These are phyloP conservation scores for Candida labiduridarum DNA, from an alignment of 1,139 yeast species.

Conservation along the genomic window DNA sequence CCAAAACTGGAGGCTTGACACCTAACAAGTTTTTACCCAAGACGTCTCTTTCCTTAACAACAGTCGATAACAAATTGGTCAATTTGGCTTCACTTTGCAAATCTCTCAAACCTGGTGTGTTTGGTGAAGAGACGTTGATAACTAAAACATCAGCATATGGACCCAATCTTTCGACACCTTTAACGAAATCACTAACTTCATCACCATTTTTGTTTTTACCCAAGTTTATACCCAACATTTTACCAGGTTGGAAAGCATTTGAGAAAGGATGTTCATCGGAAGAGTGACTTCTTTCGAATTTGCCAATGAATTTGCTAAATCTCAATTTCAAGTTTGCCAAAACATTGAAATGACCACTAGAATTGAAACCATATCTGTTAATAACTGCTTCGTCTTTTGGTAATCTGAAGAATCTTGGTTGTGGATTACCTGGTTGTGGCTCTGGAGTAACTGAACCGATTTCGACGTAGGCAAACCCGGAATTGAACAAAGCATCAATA, in stretches of 20 bases:
- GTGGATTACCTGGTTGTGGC: slow-evolving; percentile 93
- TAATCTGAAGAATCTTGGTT: slow-evolving; percentile 86
- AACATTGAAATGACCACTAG: slow-evolving; percentile 82
- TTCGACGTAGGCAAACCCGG: slow-evolving; percentile 90
- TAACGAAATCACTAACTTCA: slow-evolving; percentile 80
- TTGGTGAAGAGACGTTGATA: slow-evolving; percentile 93
- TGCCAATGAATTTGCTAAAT: slow-evolving; percentile 41
- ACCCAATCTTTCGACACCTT: slow-evolving; percentile 82
- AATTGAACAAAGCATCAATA: slow-evolving; percentile 74
- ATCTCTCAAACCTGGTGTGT: slow-evolving; percentile 91
- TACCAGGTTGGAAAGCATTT: slow-evolving; percentile 64
- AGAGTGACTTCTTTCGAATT: slow-evolving; percentile 21
- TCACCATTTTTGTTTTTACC: slow-evolving; percentile 94
- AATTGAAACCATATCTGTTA: slow-evolving; percentile 93
- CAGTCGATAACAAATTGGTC: slow-evolving; percentile 64
- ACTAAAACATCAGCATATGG: slow-evolving; percentile 87
- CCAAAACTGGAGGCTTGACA: slow-evolving; percentile 72
- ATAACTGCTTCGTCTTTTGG: slow-evolving; percentile 87
- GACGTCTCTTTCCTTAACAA: slow-evolving; percentile 59
- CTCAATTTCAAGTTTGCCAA: slow-evolving; percentile 66
- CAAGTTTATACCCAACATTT: slow-evolving; percentile 76
- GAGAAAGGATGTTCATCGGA: slow-evolving; percentile 34
- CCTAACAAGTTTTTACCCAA: slow-evolving; percentile 44
- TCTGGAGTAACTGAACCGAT: slow-evolving; percentile 91
- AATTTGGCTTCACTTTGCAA: slow-evolving; percentile 79